A percentile compares a stretch with the other conserved stretches of the same genome.
phyloP scores from a whole-genome alignment of 192 early-diverging fungal species.

The Paraglomus occultum region DNA sequence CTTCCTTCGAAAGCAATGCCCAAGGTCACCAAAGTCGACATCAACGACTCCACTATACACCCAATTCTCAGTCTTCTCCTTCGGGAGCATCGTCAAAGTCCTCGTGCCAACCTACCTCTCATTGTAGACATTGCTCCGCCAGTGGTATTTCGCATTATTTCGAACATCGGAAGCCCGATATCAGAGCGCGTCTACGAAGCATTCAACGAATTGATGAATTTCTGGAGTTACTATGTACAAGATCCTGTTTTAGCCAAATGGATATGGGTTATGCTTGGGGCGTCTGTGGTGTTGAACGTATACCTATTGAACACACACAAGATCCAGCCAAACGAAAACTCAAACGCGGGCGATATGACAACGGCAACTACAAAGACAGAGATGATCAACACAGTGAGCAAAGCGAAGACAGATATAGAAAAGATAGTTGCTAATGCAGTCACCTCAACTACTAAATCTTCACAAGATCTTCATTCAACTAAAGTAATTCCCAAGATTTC shows the following conservation, averaged over 20 bases:
- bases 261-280: conserved; percentile 45
- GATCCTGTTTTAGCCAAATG: conserved; percentile 59
- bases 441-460: too few species aligned
- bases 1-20: background rate
- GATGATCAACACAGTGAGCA: conserved; percentile 36
- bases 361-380: conserved; percentile 35
- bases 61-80: conserved; percentile 46
- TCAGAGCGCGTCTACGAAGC: conserved; percentile 39
- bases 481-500: too few species aligned
- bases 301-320: conserved; percentile 60
- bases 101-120: conserved; percentile 40
- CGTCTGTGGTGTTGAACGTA: conserved; percentile 55
- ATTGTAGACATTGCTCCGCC: conserved; percentile 53
- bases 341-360: conserved; percentile 12
- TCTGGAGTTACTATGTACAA: conserved; percentile 53
- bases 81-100: conserved; percentile 42
- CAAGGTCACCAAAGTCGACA: conserved; percentile 36
- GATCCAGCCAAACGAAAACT: conserved; percentile 9
- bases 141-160: conserved; percentile 42
- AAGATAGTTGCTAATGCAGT: background rate
- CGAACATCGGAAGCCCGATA: conserved; percentile 28
- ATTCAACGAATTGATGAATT: conserved; percentile 45
- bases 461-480: too few species aligned
- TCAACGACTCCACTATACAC: conserved; percentile 40
- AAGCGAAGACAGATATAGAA: conserved; percentile 22